These are phyloP conservation scores for Cladophialophora yegresii DNA, from an alignment of 2,329 filamentous ascomycete species.

Conservation along the genomic window DNA sequence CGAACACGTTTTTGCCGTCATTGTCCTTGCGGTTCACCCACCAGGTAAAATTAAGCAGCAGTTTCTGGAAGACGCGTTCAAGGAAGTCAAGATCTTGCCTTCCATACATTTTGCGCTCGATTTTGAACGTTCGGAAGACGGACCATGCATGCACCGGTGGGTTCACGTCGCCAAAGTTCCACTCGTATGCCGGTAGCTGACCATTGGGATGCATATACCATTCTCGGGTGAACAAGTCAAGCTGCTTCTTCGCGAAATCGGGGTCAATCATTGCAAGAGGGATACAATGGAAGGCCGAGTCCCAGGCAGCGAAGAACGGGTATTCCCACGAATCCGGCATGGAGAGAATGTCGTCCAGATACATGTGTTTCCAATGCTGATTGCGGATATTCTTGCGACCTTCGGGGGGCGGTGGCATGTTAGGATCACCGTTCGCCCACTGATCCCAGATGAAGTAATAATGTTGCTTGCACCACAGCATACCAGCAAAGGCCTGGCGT, in stretches of 20 bases:
- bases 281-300: constrained; percentile 95
- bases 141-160: constrained; percentile 96
- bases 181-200: constrained; percentile 89
- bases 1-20: constrained; percentile 95
- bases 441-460: constrained; percentile 98
- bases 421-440: constrained; percentile 92
- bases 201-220: constrained; percentile 99
- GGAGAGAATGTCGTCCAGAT: constrained; percentile 91
- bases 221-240: constrained; percentile 92
- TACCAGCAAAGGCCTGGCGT: constrained; percentile 88
- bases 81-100: constrained; percentile 93
- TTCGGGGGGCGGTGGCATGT: constrained; percentile 80
- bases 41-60: constrained; percentile 97
- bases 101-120: constrained; percentile 95
- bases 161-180: constrained; percentile 98
- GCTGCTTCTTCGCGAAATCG: constrained; percentile 96
- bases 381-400: constrained; percentile 81
- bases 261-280: constrained; percentile 96
- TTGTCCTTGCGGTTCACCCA: constrained; percentile 97
- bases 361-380: constrained; percentile 87
- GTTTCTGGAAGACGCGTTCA: constrained; percentile 93
- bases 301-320: constrained; percentile 96
- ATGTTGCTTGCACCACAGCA: constrained; percentile 98
- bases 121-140: constrained; percentile 94
- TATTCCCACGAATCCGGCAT: constrained; percentile 99